Evolutionary conservation across 2,329 filamentous ascomycete species (phyloP).

Genomic region (Aspergillus japonicus): DNA sequence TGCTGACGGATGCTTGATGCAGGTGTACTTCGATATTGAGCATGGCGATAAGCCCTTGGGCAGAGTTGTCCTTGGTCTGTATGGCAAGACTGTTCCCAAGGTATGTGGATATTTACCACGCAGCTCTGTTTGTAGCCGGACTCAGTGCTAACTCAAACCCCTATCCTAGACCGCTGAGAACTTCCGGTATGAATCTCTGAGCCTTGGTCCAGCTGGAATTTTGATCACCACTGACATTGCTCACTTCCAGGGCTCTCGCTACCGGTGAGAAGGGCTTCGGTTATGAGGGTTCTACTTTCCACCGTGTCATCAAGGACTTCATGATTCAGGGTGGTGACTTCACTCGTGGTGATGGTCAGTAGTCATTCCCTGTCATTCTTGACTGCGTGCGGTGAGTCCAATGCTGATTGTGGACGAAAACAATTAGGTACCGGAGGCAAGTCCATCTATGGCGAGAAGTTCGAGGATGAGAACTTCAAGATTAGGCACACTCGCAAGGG

Average conservation of each 20-base stretch:
- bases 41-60: slow-evolving; percentile 63
- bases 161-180: slow-evolving; percentile 60
- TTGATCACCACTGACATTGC: slow-evolving; percentile 15
- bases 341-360: slow-evolving; percentile 58
- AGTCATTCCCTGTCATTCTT: neutral
- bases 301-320: slow-evolving; percentile 69
- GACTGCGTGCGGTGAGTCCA: neutral
- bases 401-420: slow-evolving; percentile 1
- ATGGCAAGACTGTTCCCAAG: slow-evolving; percentile 67
- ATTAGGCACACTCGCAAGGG: slow-evolving; percentile 66
- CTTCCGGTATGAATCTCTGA: slow-evolving; percentile 50
- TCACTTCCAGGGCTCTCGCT: slow-evolving; percentile 50
- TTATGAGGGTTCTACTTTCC: slow-evolving; percentile 66
- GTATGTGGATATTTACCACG: slow-evolving; percentile 33
- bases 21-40: slow-evolving; percentile 66
- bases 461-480: slow-evolving; percentile 70
- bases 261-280: slow-evolving; percentile 68
- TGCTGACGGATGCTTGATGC: slow-evolving; percentile 13
- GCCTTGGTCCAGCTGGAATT: neutral
- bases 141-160: slow-evolving; percentile 11
- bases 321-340: slow-evolving; percentile 72
- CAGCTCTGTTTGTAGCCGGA: neutral
- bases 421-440: slow-evolving; percentile 62
- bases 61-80: slow-evolving; percentile 62
- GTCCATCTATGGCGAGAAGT: slow-evolving; percentile 67